Conservation (phyloP, 2,329 filamentous ascomycete genomes). For the Fusarium euwallaceae region DNA sequence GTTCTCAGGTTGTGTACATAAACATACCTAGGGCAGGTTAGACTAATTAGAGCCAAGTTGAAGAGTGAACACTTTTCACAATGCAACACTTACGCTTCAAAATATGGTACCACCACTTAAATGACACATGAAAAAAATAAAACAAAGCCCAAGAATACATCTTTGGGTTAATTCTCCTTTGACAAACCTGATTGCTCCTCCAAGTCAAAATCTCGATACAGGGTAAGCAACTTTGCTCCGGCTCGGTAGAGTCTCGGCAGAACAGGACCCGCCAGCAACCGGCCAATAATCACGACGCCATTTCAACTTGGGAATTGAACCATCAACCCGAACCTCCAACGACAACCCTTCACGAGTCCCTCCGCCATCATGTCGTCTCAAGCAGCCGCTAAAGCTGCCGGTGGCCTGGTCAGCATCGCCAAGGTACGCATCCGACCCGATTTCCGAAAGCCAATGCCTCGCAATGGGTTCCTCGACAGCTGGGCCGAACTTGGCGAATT, state of each 20-base stretch:
- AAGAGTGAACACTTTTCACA: not conserved
- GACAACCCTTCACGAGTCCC: conserved; percentile 36
- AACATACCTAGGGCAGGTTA: rapidly evolving
- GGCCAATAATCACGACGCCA: conserved; percentile 47
- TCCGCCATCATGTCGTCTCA: conserved; percentile 71
- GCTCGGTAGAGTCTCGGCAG: conserved; percentile 48
- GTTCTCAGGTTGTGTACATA: not conserved
- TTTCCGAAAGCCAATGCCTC: conserved; percentile 29
- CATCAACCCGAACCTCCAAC: conserved; percentile 46
- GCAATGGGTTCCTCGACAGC: conserved; percentile 32
- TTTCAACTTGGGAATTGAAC: conserved; percentile 47
- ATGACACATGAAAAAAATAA: not conserved
- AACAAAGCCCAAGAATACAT: not conserved
- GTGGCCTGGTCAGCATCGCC: conserved; percentile 67
- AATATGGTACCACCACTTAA: not conserved
- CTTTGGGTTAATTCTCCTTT: not conserved
- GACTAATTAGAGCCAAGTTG: not conserved
- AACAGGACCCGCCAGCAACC: conserved; percentile 24
- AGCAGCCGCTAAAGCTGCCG: conserved; percentile 68
- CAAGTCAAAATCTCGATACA: conserved; percentile 3
- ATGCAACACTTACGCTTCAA: not conserved
- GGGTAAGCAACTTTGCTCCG: conserved; percentile 22
- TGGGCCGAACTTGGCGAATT: conserved; percentile 16
- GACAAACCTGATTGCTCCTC: not conserved
- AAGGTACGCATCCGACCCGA: conserved; percentile 62